phyloP scores from a whole-genome alignment of 345 rosid genomes.

The Schrenkiella parvula region DNA sequence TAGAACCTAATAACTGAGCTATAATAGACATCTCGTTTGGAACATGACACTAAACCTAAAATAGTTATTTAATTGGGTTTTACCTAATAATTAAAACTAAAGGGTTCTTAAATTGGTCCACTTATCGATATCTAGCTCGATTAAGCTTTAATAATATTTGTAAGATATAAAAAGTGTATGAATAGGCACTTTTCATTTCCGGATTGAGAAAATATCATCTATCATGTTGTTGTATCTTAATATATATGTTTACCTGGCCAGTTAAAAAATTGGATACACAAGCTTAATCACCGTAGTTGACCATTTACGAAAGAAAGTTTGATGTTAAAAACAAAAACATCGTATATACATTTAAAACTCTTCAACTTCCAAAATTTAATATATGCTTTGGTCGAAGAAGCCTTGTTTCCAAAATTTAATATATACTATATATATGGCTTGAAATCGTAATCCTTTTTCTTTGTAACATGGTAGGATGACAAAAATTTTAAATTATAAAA shows the following conservation, averaged over 20 bases:
- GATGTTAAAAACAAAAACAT: not conserved
- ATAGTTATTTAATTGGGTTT: not conserved
- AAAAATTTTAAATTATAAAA: not conserved
- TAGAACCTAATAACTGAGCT: not conserved
- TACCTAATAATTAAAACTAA: not conserved
- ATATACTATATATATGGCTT: not conserved
- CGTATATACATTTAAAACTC: not conserved
- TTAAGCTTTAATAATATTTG: not conserved
- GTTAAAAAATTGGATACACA: not conserved
- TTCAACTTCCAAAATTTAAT: not conserved
- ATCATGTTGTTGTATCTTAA: not conserved
- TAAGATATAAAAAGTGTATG: not conserved
- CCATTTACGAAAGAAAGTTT: not conserved
- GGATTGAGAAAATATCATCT: not conserved
- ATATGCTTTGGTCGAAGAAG: not conserved
- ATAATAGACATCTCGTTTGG: not conserved
- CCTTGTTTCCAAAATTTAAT: not conserved
- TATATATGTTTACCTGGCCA: not conserved
- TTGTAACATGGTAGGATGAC: not conserved
- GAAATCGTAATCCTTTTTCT: not conserved
- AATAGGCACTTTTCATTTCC: not conserved
- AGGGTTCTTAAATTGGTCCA: not conserved
- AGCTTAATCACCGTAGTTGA: not conserved
- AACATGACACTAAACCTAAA: constrained; percentile 2
- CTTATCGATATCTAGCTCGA: not conserved